Evolutionary conservation across 2,329 filamentous ascomycete species (phyloP), one percentile per base, ranked within the genome.

Genomic region (Hymenoscyphus albidus): DNA sequence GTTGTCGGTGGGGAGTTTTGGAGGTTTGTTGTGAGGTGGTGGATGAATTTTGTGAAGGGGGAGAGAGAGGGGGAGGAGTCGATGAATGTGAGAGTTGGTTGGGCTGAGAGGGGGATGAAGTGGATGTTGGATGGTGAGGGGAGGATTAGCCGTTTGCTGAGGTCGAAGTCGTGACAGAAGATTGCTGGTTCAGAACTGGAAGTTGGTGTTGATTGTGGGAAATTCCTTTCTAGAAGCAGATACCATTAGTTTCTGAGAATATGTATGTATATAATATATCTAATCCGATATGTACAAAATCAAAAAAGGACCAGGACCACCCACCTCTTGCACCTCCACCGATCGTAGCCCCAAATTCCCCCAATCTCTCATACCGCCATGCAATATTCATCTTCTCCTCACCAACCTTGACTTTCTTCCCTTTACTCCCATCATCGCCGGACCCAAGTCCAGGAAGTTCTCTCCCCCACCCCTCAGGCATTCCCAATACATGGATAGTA

Each of bases 331-430:
- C 77, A 61, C 40, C 31, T 13, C 42, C 42, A 35, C 63, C 59
- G 39, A 56, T 62, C 3, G 82, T 78, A 65, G 81, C 82, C 54
- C 87, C 87, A 71, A 88, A 88, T 69, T 90, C 89, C 16, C 90
- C 90, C 62, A 98, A 78, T 40, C 87, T 85, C 77, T 98, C 93
- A 78, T 99, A 99, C 76, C 95, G 85, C 95, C 95, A 99, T 3
- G 95, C 95, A 80, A 99, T 99, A 80, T 97, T 98, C 95, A 99
- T 98, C 77, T 89, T 93, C 68, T 94, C 90, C 14, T 83, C 82
- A 1, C 77, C 73, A 2, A 75, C 70, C 16, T 74, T 62, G 48
- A 69, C 76, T 78, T 76, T 76, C 73, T 60, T 72, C 73, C 73
- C 54, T 74, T 75, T 12, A 74, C 72, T 10, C 74, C 72, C 63